phyloP scores from a whole-genome alignment of 805 yeast genomes.

The Ascoidea asiatica region DNA sequence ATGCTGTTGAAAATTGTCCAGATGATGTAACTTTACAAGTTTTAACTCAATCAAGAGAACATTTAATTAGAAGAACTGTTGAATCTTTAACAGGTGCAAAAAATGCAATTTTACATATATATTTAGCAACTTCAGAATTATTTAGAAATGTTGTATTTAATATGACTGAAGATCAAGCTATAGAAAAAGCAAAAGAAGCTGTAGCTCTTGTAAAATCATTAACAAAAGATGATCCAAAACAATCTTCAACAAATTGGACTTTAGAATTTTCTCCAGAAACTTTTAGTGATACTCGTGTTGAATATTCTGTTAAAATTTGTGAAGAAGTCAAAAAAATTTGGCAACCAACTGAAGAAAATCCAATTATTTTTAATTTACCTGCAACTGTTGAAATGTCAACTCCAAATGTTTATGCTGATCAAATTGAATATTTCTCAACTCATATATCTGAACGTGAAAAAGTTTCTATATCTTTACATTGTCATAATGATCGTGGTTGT shows the following conservation, averaged over 20 bases:
- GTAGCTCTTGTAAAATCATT: constrained; percentile 52
- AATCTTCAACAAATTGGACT: constrained; percentile 52
- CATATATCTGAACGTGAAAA: constrained; percentile 62
- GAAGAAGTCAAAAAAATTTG: constrained; percentile 70
- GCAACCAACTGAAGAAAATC: constrained; percentile 66
- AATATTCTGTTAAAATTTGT: constrained; percentile 63
- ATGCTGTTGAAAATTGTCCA: constrained; percentile 69
- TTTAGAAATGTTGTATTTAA: constrained; percentile 68
- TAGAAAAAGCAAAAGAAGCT: constrained; percentile 57
- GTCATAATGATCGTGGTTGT: constrained; percentile 74
- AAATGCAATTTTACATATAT: constrained; percentile 57
- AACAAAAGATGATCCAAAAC: constrained; percentile 61
- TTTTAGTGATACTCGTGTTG: constrained; percentile 62
- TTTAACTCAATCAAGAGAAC: constrained; percentile 66
- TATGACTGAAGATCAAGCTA: constrained; percentile 56
- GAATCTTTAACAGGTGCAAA: constrained; percentile 65
- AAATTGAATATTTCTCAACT: constrained; percentile 59
- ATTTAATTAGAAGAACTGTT: constrained; percentile 57
- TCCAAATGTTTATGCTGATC: constrained; percentile 71
- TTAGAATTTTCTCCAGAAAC: constrained; percentile 72
- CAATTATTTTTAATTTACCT: constrained; percentile 67
- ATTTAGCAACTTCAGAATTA: constrained; percentile 62
- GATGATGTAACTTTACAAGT: constrained; percentile 65
- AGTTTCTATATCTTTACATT: constrained; percentile 55
- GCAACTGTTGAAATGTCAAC: constrained; percentile 71